These are phyloP conservation scores for Jamesozyma piceae DNA, from an alignment of 805 yeast genomes.

Conservation along the genomic window DNA sequence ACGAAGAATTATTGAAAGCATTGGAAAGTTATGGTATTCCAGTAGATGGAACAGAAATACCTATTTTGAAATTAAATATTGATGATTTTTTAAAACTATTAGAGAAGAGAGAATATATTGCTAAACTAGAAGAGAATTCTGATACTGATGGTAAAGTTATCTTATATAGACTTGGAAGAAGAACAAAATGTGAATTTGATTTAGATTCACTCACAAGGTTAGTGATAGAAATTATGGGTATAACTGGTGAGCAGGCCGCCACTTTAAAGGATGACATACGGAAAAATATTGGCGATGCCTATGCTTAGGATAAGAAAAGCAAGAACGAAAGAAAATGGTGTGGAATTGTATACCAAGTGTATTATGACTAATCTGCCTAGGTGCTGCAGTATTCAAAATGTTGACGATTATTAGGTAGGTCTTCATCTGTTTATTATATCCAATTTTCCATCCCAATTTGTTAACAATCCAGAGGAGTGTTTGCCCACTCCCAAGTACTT, in stretches of 20 bases:
- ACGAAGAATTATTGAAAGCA: slow-evolving; percentile 16
- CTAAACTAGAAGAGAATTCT: slow-evolving; percentile 18
- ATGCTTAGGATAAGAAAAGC: slow-evolving; percentile 4
- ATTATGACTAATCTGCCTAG: too few relatives aligned
- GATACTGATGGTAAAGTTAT: slow-evolving; percentile 17
- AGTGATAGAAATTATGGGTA: slow-evolving; percentile 15
- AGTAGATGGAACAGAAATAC: slow-evolving; percentile 19
- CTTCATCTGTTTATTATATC: too few relatives aligned
- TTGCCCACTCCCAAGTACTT: too few relatives aligned
- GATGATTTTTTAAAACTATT: slow-evolving; percentile 18
- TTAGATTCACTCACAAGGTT: slow-evolving; percentile 13
- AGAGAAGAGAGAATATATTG: slow-evolving; percentile 20
- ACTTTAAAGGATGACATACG: slow-evolving; percentile 15
- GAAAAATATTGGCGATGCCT: slow-evolving; percentile 23
- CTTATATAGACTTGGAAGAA: slow-evolving; percentile 21
- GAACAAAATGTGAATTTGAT: slow-evolving; percentile 23
- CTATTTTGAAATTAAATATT: slow-evolving; percentile 16
- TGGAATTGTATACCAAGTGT: too few relatives aligned
- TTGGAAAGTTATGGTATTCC: slow-evolving; percentile 24
- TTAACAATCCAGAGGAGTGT: too few relatives aligned
- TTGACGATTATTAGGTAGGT: too few relatives aligned
- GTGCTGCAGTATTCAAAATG: too few relatives aligned
- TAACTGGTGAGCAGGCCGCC: slow-evolving; percentile 11
- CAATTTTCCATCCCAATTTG: too few relatives aligned
- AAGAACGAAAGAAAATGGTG: too few relatives aligned